These are phyloP conservation scores for Tilletia walkeri DNA, from an alignment of 1,284 basidiomycete species.

Conservation along the genomic window DNA sequence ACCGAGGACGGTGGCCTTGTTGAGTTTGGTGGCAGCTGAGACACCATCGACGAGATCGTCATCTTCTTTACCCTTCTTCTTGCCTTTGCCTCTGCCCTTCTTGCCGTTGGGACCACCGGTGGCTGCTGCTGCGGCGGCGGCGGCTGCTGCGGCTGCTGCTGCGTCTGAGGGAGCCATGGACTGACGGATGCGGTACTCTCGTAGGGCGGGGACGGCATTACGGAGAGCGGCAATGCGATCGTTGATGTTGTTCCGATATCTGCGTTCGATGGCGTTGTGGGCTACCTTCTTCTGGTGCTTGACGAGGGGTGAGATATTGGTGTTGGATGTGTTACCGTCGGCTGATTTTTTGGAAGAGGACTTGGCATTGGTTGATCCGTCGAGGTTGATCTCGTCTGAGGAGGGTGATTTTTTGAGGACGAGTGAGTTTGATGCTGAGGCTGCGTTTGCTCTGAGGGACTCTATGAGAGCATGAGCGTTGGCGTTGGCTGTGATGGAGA, in stretches of 20 bases:
- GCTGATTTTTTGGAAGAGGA: slow-evolving; percentile 5
- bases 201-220: slow-evolving; percentile 76
- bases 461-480: slow-evolving; percentile 22
- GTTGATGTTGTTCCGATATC: slow-evolving; percentile 55
- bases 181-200: slow-evolving; percentile 39
- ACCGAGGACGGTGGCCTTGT: slow-evolving; percentile 53
- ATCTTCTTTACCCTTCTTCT: slow-evolving; percentile 41
- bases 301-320: not conserved
- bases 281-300: slow-evolving; percentile 43
- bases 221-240: slow-evolving; percentile 59
- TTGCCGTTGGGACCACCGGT: slow-evolving; percentile 22
- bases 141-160: not conserved
- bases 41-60: slow-evolving; percentile 53
- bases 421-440: slow-evolving; percentile 6
- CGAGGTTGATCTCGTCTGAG: not conserved
- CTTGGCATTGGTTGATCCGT: not conserved
- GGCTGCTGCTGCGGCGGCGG: not conserved
- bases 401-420: slow-evolving; percentile 14
- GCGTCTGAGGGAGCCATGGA: not conserved
- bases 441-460: not conserved
- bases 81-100: slow-evolving; percentile 35
- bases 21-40: slow-evolving; percentile 53
- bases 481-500: slow-evolving; percentile 24
- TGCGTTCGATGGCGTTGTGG: slow-evolving; percentile 53
- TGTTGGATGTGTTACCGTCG: too few relatives aligned